These are phyloP conservation scores for Coemansia umbellata DNA, from an alignment of 192 early-diverging fungal species.

Conservation along the genomic window DNA sequence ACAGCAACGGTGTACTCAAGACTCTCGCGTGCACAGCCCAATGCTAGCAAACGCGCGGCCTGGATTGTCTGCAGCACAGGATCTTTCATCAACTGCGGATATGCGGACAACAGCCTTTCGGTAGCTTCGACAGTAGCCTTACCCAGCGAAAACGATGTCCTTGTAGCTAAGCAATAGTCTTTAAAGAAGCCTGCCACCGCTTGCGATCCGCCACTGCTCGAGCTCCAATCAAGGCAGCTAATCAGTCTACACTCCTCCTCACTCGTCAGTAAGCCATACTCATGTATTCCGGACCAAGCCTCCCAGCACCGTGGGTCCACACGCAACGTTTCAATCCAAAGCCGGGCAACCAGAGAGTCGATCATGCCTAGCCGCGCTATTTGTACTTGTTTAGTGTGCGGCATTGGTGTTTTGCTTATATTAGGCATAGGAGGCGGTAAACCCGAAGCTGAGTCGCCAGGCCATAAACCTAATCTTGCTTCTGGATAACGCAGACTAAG, in stretches of 20 bases:
- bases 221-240: conserved; percentile 24
- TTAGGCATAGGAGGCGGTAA: neutral
- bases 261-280: conserved; percentile 37
- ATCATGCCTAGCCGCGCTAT: conserved; percentile 19
- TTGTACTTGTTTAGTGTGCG: neutral
- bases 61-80: conserved; percentile 43
- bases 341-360: conserved; percentile 23
- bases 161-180: conserved; percentile 42
- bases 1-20: conserved; percentile 29
- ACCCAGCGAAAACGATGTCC: conserved; percentile 23
- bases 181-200: conserved; percentile 29
- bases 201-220: conserved; percentile 20
- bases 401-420: neutral
- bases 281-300: conserved; percentile 48
- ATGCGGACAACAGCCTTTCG: conserved; percentile 6
- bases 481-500: conserved; percentile 16
- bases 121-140: conserved; percentile 18
- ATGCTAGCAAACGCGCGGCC: conserved; percentile 36
- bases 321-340: conserved; percentile 28
- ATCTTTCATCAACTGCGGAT: conserved; percentile 19
- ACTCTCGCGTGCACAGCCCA: conserved; percentile 23
- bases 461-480: neutral
- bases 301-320: conserved; percentile 50
- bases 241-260: conserved; percentile 30
- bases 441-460: neutral